Evolutionary conservation across 768 basidiomycete species (phyloP), one percentile per base, ranked within the genome.

Genomic region (Tylopilus intermedius): DNA sequence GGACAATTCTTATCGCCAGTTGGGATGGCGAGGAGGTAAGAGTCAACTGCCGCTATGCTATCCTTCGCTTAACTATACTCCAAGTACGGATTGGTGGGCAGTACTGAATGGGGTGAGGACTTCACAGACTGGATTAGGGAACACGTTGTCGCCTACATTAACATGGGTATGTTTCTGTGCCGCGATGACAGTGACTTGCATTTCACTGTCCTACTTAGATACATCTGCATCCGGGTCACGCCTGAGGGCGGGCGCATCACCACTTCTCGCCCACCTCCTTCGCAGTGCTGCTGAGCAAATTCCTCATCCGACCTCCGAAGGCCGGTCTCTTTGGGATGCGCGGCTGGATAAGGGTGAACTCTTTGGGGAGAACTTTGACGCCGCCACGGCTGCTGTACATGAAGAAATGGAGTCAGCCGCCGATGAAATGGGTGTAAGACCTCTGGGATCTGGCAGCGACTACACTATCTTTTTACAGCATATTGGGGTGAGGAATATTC

Each of bases 51-150:
- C 43, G 6, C 27, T 9, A 14, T 39, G 21, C 3, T 26, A 32
- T 27, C 21, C n/a, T 49, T 62, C 2, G 13, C 24, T 45, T 55
- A 38, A 54, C 37, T 15, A 46, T 50, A 15, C 5, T 27, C 7
- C 49, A 72, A 79, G 78, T 79, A 79, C 49, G 90, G 89, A 22
- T 75, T 93, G 41, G 67, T 90, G 35, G 95, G 95, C 21, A 88
- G 86, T 63, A 94, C 90, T 4, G 95, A 97, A 72, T 96, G 88
- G 81, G 92, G 84, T 3, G 95, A 97, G 67, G 95, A 97, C 64
- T 97, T 95, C 62, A 64, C 82, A 0, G 76, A 80, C 14, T 95
- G 88, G 83, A 81, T 97, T 37, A 76, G 79, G 38, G 74, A 86
- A 32, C 80, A 94, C 55, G 89, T 88, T 45, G 93, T 91, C 15